Conservation (phyloP, 2,329 filamentous ascomycete genomes). For the Purpureocillium takamizusanense region DNA sequence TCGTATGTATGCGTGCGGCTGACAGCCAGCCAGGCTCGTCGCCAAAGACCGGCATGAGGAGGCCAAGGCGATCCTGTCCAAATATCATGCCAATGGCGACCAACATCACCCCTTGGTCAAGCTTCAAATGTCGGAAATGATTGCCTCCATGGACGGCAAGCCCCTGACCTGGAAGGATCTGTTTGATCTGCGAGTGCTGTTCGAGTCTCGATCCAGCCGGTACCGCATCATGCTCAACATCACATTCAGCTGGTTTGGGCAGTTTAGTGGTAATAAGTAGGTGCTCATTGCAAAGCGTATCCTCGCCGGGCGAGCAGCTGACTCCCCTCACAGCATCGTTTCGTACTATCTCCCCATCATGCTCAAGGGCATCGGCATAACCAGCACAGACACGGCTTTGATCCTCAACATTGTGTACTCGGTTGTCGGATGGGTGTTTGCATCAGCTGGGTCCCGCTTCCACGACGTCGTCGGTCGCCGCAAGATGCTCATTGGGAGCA, state of each 20-base stretch:
- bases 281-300: not conserved
- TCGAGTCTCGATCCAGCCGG: conserved; percentile 22
- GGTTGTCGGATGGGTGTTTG: conserved; percentile 25
- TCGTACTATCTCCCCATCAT: conserved; percentile 27
- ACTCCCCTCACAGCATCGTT: conserved; percentile 15
- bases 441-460: conserved; percentile 21
- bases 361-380: conserved; percentile 25
- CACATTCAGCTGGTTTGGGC: conserved; percentile 29
- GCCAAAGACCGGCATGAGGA: conserved; percentile 19
- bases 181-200: conserved; percentile 22
- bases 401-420: conserved; percentile 28
- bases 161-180: conserved; percentile 16
- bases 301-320: too few species aligned
- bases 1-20: not conserved
- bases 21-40: conserved; percentile 9
- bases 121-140: conserved; percentile 27
- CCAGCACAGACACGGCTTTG: conserved; percentile 24
- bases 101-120: conserved; percentile 24
- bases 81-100: conserved; percentile 30
- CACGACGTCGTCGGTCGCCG: conserved; percentile 27
- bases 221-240: conserved; percentile 27
- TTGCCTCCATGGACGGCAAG: conserved; percentile 16
- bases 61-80: conserved; percentile 22
- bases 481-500: conserved; percentile 26
- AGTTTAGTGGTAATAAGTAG: conserved; percentile 26